Evolutionary conservation across 2,329 filamentous ascomycete species (phyloP).

Genomic region (Xylariaceae sp.): DNA sequence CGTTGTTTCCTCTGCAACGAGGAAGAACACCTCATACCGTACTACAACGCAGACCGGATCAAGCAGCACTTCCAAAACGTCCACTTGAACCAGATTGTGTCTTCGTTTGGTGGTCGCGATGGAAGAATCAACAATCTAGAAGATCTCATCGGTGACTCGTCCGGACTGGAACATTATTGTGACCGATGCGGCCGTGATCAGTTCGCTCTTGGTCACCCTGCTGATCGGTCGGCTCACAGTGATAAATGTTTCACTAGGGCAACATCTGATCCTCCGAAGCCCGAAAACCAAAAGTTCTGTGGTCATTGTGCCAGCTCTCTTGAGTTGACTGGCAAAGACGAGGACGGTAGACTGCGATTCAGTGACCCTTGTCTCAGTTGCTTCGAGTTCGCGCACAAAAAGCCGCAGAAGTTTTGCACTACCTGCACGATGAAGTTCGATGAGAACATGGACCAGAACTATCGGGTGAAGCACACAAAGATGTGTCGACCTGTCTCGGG

Average conservation of each 20-base stretch:
- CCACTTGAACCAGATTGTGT: constrained; percentile 18
- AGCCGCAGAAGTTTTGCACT: constrained; percentile 5
- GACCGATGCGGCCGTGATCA: constrained; percentile 17
- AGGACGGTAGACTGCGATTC: not conserved
- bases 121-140: no score
- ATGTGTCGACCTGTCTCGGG: constrained; percentile 8
- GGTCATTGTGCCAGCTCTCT: constrained; percentile 3
- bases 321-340: not conserved
- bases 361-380: not conserved
- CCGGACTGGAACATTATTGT: constrained; percentile 6
- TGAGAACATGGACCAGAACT: constrained; percentile 7
- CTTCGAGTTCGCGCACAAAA: not conserved
- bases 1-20: constrained; percentile 27
- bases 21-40: constrained; percentile 30
- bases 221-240: constrained; percentile 3
- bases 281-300: constrained; percentile 1
- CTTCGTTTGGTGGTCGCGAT: constrained; percentile 4
- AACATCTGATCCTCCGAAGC: not conserved
- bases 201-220: constrained; percentile 1
- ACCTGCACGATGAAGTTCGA: constrained; percentile 14
- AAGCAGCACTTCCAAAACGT: constrained; percentile 19
- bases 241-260: not conserved
- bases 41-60: constrained; percentile 21
- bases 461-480: constrained; percentile 9
- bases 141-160: not conserved